Percentiles rank a stretch among this genome's conserved stretches.
Evolutionary conservation across 2,329 filamentous ascomycete genomes (phyloP).

Genomic region (Fusarium beomiforme): DNA sequence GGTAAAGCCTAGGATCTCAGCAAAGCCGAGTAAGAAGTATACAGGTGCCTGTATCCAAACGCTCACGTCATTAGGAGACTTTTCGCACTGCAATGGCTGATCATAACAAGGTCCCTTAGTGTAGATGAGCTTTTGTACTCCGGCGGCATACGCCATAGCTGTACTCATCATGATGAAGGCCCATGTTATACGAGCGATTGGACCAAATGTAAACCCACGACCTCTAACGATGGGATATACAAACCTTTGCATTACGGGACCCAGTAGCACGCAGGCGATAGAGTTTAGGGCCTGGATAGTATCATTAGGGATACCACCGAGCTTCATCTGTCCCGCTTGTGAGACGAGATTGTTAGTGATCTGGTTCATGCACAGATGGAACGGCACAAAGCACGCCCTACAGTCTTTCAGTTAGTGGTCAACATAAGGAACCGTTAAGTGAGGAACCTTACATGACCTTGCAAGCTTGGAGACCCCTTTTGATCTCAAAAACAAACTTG

Average conservation of each 20-base stretch:
- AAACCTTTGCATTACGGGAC: not conserved
- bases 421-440: not conserved
- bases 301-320: not conserved
- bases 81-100: not conserved
- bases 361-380: constrained; percentile 1
- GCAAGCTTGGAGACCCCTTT: not conserved
- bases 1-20: not conserved
- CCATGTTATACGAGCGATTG: not conserved
- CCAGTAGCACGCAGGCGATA: not conserved
- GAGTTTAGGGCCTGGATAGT: constrained; percentile 1
- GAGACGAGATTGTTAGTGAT: not conserved
- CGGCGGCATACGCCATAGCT: not conserved
- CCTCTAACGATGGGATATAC: not conserved
- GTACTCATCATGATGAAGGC: not conserved
- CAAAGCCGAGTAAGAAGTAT: not conserved
- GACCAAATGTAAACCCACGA: not conserved
- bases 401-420: not conserved
- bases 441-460: not conserved
- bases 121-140: not conserved
- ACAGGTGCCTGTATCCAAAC: not conserved
- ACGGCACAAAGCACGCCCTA: constrained; percentile 1
- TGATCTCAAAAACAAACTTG: constrained; percentile 1
- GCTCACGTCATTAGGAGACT: not conserved
- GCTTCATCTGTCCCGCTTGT: constrained; percentile 1
- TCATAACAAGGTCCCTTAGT: not conserved